phyloP scores from a whole-genome alignment of 108 stramenopile genomes.

The Skeletonema tropicum region DNA sequence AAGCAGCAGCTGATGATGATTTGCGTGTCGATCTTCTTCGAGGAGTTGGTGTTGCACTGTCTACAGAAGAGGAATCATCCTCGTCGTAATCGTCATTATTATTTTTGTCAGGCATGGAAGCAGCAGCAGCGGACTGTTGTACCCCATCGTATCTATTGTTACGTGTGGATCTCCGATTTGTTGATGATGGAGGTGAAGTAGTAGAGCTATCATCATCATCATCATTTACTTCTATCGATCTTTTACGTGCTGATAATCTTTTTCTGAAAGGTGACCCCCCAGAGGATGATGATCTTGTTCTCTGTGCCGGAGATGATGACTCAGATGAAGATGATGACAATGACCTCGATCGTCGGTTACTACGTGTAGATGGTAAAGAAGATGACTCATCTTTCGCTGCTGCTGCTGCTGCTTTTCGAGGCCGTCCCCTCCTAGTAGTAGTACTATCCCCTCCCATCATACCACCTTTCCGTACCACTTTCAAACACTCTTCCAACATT shows the following conservation, averaged over 20 bases:
- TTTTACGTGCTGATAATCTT: neutral
- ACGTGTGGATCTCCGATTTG: neutral
- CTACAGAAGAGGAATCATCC: neutral
- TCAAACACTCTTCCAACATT: neutral
- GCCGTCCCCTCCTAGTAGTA: neutral
- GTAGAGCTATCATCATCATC: too few relatives aligned
- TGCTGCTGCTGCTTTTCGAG: too few relatives aligned
- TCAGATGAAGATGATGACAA: neutral
- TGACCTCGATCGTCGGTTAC: too few relatives aligned
- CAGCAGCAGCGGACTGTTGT: too few relatives aligned
- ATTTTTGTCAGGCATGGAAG: too few relatives aligned
- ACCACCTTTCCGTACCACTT: neutral
- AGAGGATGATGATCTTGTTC: too few relatives aligned
- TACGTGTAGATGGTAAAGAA: too few relatives aligned
- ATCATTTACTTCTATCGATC: too few relatives aligned
- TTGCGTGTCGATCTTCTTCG: neutral
- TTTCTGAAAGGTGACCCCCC: neutral
- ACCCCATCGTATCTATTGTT: neutral
- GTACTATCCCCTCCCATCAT: neutral
- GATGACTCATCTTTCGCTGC: too few relatives aligned
- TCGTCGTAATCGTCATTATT: neutral
- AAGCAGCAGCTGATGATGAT: neutral
- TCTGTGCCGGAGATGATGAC: neutral
- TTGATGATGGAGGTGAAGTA: too few relatives aligned
- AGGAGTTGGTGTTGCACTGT: neutral